Conservation (phyloP, 345 rosid species). For the Eucalyptus leucophloia region DNA sequence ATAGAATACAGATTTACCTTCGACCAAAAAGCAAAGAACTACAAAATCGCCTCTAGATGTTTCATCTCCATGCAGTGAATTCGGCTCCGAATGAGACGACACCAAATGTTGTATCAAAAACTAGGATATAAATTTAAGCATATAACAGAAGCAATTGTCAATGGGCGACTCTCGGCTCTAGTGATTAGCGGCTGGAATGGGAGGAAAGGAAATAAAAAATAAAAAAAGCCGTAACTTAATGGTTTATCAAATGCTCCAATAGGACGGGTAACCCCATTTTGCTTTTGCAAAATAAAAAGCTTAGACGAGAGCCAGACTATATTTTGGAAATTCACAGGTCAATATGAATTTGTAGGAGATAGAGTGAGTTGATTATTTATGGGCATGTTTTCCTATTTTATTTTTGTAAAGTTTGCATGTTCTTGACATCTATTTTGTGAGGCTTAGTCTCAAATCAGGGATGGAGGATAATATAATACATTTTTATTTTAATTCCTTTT, state of each 20-base stretch:
- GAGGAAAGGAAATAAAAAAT: neutral
- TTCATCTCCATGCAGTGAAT: neutral
- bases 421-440: neutral
- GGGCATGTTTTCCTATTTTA: neutral
- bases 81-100: neutral
- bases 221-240: neutral
- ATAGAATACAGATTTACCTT: neutral
- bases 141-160: neutral
- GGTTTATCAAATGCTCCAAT: neutral
- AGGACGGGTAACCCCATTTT: neutral
- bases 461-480: neutral
- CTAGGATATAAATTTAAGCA: neutral
- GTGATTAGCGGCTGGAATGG: neutral
- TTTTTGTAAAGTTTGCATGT: neutral
- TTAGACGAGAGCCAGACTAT: neutral
- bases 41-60: neutral
- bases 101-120: neutral
- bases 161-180: neutral
- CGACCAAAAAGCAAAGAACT: neutral
- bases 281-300: neutral
- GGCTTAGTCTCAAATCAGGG: neutral
- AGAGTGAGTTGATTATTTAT: neutral
- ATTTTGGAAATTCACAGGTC: neutral
- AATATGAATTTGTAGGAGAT: neutral
- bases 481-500: neutral